phyloP scores from a whole-genome alignment of 306 rosid species.

The Psophocarpus tetragonolobus region DNA sequence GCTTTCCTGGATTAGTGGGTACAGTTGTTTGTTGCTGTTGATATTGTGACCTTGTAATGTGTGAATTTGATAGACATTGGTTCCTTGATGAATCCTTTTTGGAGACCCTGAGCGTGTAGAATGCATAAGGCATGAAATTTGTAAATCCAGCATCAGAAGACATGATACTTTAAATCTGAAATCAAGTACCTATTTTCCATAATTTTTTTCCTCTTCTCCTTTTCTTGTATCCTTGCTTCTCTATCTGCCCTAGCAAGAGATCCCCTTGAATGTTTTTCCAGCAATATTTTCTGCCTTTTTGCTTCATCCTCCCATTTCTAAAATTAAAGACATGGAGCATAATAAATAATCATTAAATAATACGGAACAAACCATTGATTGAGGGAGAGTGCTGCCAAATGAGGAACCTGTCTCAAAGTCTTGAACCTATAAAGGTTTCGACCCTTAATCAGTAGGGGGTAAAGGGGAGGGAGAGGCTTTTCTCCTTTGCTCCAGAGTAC shows the following conservation, averaged over 20 bases:
- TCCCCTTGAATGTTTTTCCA: constrained; percentile 87
- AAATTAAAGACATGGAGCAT: constrained; percentile 6
- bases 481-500: constrained; percentile 96
- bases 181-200: constrained; percentile 55
- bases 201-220: constrained; percentile 48
- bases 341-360: constrained; percentile 11
- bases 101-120: constrained; percentile 53
- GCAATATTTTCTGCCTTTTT: constrained; percentile 59
- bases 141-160: not conserved
- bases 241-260: constrained; percentile 68
- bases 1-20: constrained; percentile 9
- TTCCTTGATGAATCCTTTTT: constrained; percentile 40
- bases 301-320: constrained; percentile 84
- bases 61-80: constrained; percentile 42
- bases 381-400: constrained; percentile 13
- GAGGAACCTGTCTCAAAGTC: constrained; percentile 86
- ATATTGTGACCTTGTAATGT: constrained; percentile 19
- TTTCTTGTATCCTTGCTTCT: constrained; percentile 64
- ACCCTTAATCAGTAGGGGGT: constrained; percentile 85
- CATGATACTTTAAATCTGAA: not conserved
- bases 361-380: not conserved
- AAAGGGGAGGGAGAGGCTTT: constrained; percentile 78
- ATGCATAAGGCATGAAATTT: constrained; percentile 1
- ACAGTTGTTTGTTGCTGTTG: constrained; percentile 16
- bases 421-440: constrained; percentile 83